Evolutionary conservation across 1,284 basidiomycete genomes (phyloP).

Genomic region (Ustilago crameri): DNA sequence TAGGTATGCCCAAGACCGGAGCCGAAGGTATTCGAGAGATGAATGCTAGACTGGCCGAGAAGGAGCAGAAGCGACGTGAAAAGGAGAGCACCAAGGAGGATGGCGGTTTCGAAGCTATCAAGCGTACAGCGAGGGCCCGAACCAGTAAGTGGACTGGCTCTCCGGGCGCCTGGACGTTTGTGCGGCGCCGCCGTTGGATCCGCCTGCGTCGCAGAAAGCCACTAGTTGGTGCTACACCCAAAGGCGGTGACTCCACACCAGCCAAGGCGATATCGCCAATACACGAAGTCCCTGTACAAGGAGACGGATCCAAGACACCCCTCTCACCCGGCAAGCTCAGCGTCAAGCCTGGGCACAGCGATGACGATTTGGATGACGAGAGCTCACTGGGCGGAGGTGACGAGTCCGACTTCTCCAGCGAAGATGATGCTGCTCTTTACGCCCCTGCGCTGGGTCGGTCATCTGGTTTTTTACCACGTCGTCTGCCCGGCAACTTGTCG

Average conservation of each 20-base stretch:
- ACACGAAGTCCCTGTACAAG: slow-evolving; percentile 14
- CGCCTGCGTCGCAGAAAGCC: slow-evolving; percentile 55
- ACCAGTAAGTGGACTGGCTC: slow-evolving; percentile 59
- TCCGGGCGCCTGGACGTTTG: slow-evolving; percentile 59
- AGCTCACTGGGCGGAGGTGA: slow-evolving; percentile 32
- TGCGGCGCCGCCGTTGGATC: slow-evolving; percentile 64
- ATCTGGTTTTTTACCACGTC: slow-evolving; percentile 51
- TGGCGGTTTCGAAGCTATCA: slow-evolving; percentile 63
- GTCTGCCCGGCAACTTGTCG: slow-evolving; percentile 38
- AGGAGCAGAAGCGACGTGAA: slow-evolving; percentile 33
- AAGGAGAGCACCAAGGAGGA: slow-evolving; percentile 57
- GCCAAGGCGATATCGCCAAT: slow-evolving; percentile 17
- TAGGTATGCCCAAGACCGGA: slow-evolving; percentile 47
- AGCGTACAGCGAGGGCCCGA: slow-evolving; percentile 53
- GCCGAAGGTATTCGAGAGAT: slow-evolving; percentile 47
- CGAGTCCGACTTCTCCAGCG: slow-evolving; percentile 37
- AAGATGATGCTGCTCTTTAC: slow-evolving; percentile 44
- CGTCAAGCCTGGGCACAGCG: slow-evolving; percentile 29
- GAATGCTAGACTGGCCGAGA: slow-evolving; percentile 40
- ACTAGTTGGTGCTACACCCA: slow-evolving; percentile 7
- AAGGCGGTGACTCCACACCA: slow-evolving; percentile 4
- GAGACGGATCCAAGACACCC: slow-evolving; percentile 1
- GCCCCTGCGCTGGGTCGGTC: slow-evolving; percentile 24
- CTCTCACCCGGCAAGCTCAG: slow-evolving; percentile 7
- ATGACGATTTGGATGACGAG: slow-evolving; percentile 25